phyloP scores from a whole-genome alignment of 208 protist species.

The Crithidia expoeki region DNA sequence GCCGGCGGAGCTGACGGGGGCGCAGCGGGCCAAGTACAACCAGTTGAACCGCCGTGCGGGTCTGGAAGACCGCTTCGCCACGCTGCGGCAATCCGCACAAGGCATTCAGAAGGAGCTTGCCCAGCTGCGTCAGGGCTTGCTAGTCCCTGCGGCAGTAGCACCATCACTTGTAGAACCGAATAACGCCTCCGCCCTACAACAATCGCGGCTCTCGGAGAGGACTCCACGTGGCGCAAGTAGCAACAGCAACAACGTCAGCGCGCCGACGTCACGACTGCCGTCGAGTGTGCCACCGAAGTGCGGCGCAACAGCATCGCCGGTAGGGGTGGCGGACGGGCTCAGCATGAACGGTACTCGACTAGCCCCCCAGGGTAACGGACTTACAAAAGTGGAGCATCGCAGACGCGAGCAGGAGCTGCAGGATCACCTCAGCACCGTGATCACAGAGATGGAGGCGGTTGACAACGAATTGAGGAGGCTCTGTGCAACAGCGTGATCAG shows the following conservation, averaged over 20 bases:
- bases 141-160: background rate
- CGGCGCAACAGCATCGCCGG: background rate
- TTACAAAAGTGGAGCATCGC: constrained; percentile 47
- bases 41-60: constrained; percentile 52
- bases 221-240: background rate
- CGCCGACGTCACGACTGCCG: background rate
- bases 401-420: constrained; percentile 57
- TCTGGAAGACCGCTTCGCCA: constrained; percentile 71
- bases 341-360: constrained; percentile 9
- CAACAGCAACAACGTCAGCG: background rate
- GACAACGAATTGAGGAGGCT: constrained; percentile 53
- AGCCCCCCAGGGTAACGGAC: constrained; percentile 8
- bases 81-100: constrained; percentile 47
- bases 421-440: constrained; percentile 43
- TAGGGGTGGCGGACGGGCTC: background rate
- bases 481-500: constrained; percentile 7
- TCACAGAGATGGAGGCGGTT: constrained; percentile 76
- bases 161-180: background rate
- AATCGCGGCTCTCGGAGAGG: constrained; percentile 19
- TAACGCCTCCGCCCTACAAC: background rate
- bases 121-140: constrained; percentile 30
- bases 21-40: constrained; percentile 54
- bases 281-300: background rate
- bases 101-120: constrained; percentile 58
- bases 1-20: constrained; percentile 66